Evolutionary conservation across 2,329 filamentous ascomycete species (phyloP), one percentile per base, ranked within the genome.

Genomic region (Penicillium sp.): DNA sequence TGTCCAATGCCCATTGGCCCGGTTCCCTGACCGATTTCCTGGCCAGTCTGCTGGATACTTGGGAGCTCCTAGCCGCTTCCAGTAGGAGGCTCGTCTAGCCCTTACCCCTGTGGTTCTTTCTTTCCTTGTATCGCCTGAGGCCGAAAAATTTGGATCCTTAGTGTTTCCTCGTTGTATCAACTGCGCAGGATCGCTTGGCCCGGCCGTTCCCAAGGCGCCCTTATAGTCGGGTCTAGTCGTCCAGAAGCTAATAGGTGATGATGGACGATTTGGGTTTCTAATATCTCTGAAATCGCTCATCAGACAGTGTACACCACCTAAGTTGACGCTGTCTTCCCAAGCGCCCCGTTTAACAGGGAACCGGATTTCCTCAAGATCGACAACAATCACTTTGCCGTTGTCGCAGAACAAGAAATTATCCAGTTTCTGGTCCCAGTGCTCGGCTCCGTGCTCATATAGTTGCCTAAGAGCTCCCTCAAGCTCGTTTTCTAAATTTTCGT

Each of bases 371-470:
- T 57, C 51, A 14, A 57, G 48, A 23, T 57, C 55, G 25, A 57
- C 31, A 46, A 57, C 48, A 7, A 37, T 26, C 35, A 51, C 43
- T 42, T 56, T 29, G 18, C 51, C 51, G 22, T 54, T 44, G 20
- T 54, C 27, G 26, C 43, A 48, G 23, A 57, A 40, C 20, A 57
- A 22, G 29, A 57, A 57, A 33, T 57, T 57, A 20, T 42, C 55
- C 22, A 52, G 37, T n/a, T 46, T 49, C 37, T 27, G 51, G 22
- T 57, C 55, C 33, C 42, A 57, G 33, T 57, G 41, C 26, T 50
- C 44, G 27, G 51, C 51, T 37, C 51, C 47, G 41, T 44, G 25
- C 7, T 29, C 43, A 23, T 41, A 47, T 11, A 57, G 44, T 18
- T 44, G 20, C 20, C 27, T 14, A 23, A 56, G 43, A 33, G 15